Conservation (phyloP, 2,329 filamentous ascomycete genomes). For the Aureobasidium namibiae region DNA sequence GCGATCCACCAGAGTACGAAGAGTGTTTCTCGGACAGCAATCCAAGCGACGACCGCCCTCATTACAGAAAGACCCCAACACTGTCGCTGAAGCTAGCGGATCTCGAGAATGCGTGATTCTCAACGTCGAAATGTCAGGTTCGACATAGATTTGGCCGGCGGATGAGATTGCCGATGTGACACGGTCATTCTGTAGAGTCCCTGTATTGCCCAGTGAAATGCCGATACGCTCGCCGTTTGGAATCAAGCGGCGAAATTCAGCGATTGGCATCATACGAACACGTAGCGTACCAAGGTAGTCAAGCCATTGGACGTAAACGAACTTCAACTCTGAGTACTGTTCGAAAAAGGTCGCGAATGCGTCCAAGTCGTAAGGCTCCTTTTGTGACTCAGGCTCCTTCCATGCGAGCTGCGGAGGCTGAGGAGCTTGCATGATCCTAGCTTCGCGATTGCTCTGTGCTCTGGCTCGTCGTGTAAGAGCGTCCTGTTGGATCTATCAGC, state of each 20-base stretch:
- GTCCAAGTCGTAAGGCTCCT: not conserved
- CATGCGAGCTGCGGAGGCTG: not conserved
- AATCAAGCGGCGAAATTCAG: constrained; percentile 32
- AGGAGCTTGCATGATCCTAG: not conserved
- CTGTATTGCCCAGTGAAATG: constrained; percentile 56
- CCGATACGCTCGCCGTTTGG: constrained; percentile 38
- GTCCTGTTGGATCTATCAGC: not conserved
- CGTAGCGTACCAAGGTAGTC: constrained; percentile 67
- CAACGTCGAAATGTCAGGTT: constrained; percentile 58
- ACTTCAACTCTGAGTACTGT: constrained; percentile 48
- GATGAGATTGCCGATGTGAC: constrained; percentile 46
- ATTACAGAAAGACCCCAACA: constrained; percentile 59
- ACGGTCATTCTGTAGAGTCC: constrained; percentile 60
- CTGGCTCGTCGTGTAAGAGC: not conserved
- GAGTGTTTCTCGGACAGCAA: constrained; percentile 51
- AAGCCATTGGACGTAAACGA: constrained; percentile 66
- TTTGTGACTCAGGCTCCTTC: not conserved
- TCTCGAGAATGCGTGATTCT: constrained; percentile 41
- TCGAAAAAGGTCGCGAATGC: constrained; percentile 36
- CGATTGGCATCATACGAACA: constrained; percentile 58
- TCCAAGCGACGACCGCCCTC: constrained; percentile 42
- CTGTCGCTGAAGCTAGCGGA: constrained; percentile 49
- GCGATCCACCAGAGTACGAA: constrained; percentile 41
- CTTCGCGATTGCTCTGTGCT: constrained; percentile 2
- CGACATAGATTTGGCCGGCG: constrained; percentile 58